Percentiles rank a stretch among this genome's conserved stretches.
phyloP scores from a whole-genome alignment of 2,329 filamentous ascomycete genomes.

The Stachybotrys chlorohalonatus region DNA sequence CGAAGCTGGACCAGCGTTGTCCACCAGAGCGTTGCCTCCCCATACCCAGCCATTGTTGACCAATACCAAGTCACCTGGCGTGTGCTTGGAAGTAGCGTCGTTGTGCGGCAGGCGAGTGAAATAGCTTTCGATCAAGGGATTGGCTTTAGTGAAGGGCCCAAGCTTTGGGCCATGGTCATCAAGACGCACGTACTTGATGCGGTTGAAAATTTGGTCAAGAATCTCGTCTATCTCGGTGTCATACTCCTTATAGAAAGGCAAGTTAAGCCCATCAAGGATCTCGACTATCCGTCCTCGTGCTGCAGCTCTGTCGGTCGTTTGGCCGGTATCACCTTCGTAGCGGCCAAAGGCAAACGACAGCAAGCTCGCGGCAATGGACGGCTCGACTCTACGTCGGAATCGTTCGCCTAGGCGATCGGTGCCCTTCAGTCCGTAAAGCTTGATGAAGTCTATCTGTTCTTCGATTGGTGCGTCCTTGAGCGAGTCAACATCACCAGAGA shows the following conservation, averaged over 20 bases:
- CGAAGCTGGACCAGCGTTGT: constrained; percentile 85
- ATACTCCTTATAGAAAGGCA: constrained; percentile 87
- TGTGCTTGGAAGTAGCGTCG: constrained; percentile 66
- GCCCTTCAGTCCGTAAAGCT: constrained; percentile 60
- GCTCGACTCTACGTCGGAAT: constrained; percentile 62
- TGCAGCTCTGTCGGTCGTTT: constrained; percentile 38
- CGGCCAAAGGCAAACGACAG: constrained; percentile 42
- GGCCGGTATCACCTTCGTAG: constrained; percentile 40
- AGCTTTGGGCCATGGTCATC: constrained; percentile 84
- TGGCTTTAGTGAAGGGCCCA: constrained; percentile 67
- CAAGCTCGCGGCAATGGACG: constrained; percentile 55
- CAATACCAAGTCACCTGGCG: constrained; percentile 66
- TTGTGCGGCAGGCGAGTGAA: constrained; percentile 85
- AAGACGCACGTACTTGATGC: constrained; percentile 90
- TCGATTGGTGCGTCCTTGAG: constrained; percentile 35
- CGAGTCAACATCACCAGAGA: constrained; percentile 32
- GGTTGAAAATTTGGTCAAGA: constrained; percentile 84
- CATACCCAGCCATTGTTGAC: constrained; percentile 99
- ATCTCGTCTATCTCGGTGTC: constrained; percentile 76
- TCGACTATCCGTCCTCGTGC: constrained; percentile 46
- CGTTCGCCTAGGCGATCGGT: constrained; percentile 71
- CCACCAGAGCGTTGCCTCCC: constrained; percentile 88
- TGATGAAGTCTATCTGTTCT: constrained; percentile 52
- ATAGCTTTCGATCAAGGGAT: constrained; percentile 84
- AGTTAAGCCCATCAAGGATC: constrained; percentile 75